These are phyloP conservation scores for Arthrobotrys iridis DNA, from an alignment of 2,329 filamentous ascomycete genomes.

Conservation along the genomic window DNA sequence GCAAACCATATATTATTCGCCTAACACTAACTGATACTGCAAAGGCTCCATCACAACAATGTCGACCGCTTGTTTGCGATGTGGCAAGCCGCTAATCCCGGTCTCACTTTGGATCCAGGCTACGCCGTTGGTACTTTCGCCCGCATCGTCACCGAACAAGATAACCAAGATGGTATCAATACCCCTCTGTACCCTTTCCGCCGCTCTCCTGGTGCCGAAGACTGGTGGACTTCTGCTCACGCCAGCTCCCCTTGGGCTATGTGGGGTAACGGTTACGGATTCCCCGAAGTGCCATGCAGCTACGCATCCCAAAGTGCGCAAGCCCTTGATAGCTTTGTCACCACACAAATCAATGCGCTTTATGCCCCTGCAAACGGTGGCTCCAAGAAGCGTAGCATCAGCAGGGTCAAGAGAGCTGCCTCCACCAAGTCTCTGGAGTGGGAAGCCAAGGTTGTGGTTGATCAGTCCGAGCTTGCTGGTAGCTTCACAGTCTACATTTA, in stretches of 20 bases:
- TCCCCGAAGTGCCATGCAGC: slow-evolving; percentile 54
- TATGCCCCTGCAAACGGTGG: slow-evolving; percentile 38
- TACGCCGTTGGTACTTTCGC: slow-evolving; percentile 45
- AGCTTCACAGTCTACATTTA: slow-evolving; percentile 6
- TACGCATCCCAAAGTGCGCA: background rate
- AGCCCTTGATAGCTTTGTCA: slow-evolving; percentile 37
- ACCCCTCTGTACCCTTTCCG: slow-evolving; percentile 56
- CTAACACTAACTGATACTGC: background rate
- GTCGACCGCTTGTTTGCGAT: slow-evolving; percentile 58
- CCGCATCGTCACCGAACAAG: background rate
- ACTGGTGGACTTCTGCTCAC: slow-evolving; percentile 50
- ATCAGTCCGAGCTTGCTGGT: slow-evolving; percentile 53
- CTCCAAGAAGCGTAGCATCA: background rate
- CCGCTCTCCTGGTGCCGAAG: slow-evolving; percentile 28
- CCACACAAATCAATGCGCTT: slow-evolving; percentile 44
- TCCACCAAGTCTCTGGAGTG: slow-evolving; percentile 30
- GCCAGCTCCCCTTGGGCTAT: slow-evolving; percentile 43
- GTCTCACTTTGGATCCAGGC: slow-evolving; percentile 9
- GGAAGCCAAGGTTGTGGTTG: slow-evolving; percentile 52
- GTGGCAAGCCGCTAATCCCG: slow-evolving; percentile 57
- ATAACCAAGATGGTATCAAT: slow-evolving; percentile 38
- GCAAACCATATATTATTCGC: background rate
- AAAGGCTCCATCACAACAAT: slow-evolving; percentile 55
- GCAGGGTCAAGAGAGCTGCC: background rate
- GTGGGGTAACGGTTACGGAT: slow-evolving; percentile 54